Evolutionary conservation across 495 filamentous ascomycete genomes (phyloP), one percentile per base, ranked within the genome.

Genomic region (Xylaria intraflava): DNA sequence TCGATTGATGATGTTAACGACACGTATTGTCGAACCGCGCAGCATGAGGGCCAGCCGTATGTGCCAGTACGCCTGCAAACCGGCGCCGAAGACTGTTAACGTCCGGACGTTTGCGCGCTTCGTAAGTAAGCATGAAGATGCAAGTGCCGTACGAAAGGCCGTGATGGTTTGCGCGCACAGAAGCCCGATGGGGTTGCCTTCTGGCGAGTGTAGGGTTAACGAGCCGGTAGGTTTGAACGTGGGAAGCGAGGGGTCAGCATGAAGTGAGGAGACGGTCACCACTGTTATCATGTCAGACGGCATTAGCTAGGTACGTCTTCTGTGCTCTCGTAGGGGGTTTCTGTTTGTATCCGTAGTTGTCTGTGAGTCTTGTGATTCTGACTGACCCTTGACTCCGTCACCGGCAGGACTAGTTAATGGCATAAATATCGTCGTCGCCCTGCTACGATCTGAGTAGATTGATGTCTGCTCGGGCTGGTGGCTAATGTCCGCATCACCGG

Each of bases 21-120:
- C 79, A 54, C 84, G 80, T 59, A 95, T 85, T 6, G 87, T 88
- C 12, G 68, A 56, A 0, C 86, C 84, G 14, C 85, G 82, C 12
- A 95, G 74, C 17, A 89, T 75, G 20, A 98, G 73, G 0, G 89
- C 82, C 11, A 96, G 78, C 0, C 90, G 87, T 46, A 91, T 82
- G 67, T 95, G 90, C 92, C 92, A 98, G 68, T 88, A 89, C 10
- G 93, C 93, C 69, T 96, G 91, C 56, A 84, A 81, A 20, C 92
- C 92, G 11, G 86, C 82, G n/a, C 92, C 93, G 65, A 98, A 96
- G 46, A 95, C 85, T 24, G 84, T 79, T 2, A 95, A 56, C 10
- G 83, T 89, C 58, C 84, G 81, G 26, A 92, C 82, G 42, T 76
- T 71, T 38, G 76, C 69, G 46, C 93, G 87, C 58, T 81, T 83